These are phyloP conservation scores for Sporothrix pallida DNA, from an alignment of 2,329 filamentous ascomycete species.

Conservation along the genomic window DNA sequence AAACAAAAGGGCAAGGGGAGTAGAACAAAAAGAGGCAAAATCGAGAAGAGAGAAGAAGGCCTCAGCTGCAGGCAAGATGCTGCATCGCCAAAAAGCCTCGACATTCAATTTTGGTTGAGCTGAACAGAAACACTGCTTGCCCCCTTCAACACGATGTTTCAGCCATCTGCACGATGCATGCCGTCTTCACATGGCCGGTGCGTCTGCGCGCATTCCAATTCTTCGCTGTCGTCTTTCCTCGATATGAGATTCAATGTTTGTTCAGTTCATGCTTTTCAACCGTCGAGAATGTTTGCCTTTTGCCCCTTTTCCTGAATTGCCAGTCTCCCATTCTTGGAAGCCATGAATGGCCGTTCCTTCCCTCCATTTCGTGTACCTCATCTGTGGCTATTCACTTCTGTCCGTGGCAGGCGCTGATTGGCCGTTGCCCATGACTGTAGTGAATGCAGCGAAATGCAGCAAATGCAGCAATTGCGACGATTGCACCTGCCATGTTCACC, in stretches of 20 bases:
- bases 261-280: no score
- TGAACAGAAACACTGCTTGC: constrained; percentile 8
- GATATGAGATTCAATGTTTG: background rate
- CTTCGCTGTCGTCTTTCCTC: background rate
- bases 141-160: constrained; percentile 12
- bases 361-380: background rate
- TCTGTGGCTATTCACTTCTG: background rate
- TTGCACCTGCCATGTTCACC: constrained; percentile 2
- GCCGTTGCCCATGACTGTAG: background rate
- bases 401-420: constrained; percentile 24
- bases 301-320: background rate
- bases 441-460: background rate
- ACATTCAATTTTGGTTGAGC: background rate
- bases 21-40: background rate
- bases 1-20: background rate
- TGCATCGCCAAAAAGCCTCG: constrained; percentile 13
- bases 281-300: no score
- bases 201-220: constrained; percentile 2
- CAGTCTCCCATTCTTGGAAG: background rate
- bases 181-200: background rate
- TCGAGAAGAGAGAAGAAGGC: background rate
- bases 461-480: background rate
- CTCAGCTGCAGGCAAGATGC: background rate
- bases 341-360: background rate
- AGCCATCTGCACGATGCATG: constrained; percentile 13